Evolutionary conservation across 768 basidiomycete species (phyloP), one percentile per base, ranked within the genome.

Genomic region (Mycena albidolilacea): DNA sequence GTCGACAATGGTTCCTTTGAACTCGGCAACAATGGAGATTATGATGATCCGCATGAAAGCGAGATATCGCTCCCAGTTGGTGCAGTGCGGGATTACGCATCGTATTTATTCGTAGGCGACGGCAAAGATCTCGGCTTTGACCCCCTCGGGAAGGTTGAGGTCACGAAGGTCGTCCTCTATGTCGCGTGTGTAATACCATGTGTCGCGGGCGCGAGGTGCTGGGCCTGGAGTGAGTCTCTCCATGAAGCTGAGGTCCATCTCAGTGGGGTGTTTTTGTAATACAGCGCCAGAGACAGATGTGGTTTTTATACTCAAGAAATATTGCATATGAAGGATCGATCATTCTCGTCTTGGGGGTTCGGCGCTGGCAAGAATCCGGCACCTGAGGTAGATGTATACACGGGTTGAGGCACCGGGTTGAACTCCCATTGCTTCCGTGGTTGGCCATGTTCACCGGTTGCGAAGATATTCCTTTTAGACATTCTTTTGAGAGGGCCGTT

Each of bases 41-140:
- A 52, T 12, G 4, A 64, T 64, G 19, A 23, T 37, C 5, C 63
- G 63, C 63, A 52, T 21, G 63, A 52, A 64, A 15, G 63, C 63
- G 48, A 64, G 30, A 39, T 64, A 64, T 37, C 63, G 63, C 10
- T 19, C 35, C 63, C 63, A 64, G 63, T 64, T 64, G 48, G 63
- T 64, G 35, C n/a, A 52, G 30, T 64, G 46, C 48, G 48, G 63
- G 37, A 64, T 64, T 8, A 52, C 63, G 8, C 35, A 64, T 52
- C 63, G 63, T n/a, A 37, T 19, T 30, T 52, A 50, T 15, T 64
- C 48, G 7, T 15, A 64, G 3, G 63, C 48, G 19, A 1, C 3
- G 48, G 63, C n/a, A 64, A 50, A 38, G 23, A 64, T 21, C 50
- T 64, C 63, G 17, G 63, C 63, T 15, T 64, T 64, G 48, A 64